phyloP scores from a whole-genome alignment of 2,329 filamentous ascomycete genomes.

The Arthrobotrys conoides region DNA sequence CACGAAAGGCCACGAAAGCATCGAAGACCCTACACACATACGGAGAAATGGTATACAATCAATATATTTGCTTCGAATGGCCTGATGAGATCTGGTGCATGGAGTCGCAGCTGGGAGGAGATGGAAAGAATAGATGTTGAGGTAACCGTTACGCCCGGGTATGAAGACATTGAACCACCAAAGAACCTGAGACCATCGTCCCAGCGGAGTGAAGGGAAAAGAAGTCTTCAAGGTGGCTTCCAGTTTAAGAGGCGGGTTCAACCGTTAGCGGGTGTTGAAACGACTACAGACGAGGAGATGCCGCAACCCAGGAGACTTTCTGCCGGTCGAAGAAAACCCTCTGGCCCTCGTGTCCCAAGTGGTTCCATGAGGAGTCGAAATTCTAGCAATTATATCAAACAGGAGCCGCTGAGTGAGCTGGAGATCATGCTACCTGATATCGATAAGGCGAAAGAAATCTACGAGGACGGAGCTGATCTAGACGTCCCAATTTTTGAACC shows the following conservation, averaged over 20 bases:
- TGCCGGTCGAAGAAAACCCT: slow-evolving; percentile 27
- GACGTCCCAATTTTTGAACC: slow-evolving; percentile 50
- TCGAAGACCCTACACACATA: slow-evolving; percentile 62
- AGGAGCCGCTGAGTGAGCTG: slow-evolving; percentile 55
- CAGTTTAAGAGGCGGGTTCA: slow-evolving; percentile 53
- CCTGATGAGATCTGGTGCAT: slow-evolving; percentile 89
- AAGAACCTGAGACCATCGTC: slow-evolving; percentile 35
- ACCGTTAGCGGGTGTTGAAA: slow-evolving; percentile 46
- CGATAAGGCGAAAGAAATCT: slow-evolving; percentile 41
- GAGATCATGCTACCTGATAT: slow-evolving; percentile 31
- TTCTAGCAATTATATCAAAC: slow-evolving; percentile 48
- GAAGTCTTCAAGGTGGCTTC: slow-evolving; percentile 42
- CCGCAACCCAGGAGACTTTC: slow-evolving; percentile 38
- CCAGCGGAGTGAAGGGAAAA: slow-evolving; percentile 50
- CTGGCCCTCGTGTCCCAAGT: slow-evolving; percentile 38
- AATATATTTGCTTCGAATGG: slow-evolving; percentile 96
- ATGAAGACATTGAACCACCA: slow-evolving; percentile 47
- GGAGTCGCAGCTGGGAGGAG: slow-evolving; percentile 93
- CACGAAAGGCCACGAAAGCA: slow-evolving; percentile 68
- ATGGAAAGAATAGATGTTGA: slow-evolving; percentile 99
- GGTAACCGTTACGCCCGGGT: slow-evolving; percentile 68
- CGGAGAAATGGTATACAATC: slow-evolving; percentile 77
- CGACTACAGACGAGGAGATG: slow-evolving; percentile 58
- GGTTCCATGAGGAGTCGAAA: slow-evolving; percentile 43
- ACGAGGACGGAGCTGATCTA: slow-evolving; percentile 42